Conservation (phyloP, 495 filamentous ascomycete species). For the Daldinia decipiens region DNA sequence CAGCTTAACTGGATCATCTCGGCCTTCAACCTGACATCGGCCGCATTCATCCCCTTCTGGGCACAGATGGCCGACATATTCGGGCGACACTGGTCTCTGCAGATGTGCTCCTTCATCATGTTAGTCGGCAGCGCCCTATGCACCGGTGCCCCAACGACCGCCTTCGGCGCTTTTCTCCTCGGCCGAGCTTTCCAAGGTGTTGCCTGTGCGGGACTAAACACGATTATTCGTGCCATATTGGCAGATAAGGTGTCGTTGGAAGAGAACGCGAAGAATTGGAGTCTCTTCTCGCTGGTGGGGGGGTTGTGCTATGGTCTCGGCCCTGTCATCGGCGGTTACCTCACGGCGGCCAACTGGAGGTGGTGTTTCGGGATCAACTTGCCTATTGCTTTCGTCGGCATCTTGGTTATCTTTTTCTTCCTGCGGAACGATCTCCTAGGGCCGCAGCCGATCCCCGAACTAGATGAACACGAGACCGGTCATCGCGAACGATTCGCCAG, state of each 20-base stretch:
- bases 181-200: conserved; percentile 68
- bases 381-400: conserved; percentile 55
- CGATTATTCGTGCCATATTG: conserved; percentile 64
- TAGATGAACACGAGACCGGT: conserved; percentile 35
- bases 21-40: conserved; percentile 68
- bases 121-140: conserved; percentile 62
- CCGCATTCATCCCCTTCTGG: conserved; percentile 70
- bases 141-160: conserved; percentile 60
- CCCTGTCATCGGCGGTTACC: conserved; percentile 61
- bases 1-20: conserved; percentile 73
- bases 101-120: conserved; percentile 59
- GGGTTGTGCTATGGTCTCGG: conserved; percentile 65
- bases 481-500: conserved; percentile 39
- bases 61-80: conserved; percentile 69
- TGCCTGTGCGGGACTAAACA: conserved; percentile 63
- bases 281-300: conserved; percentile 62
- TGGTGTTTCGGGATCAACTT: conserved; percentile 70
- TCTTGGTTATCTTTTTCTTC: conserved; percentile 55
- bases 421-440: conserved; percentile 54
- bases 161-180: conserved; percentile 65
- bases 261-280: conserved; percentile 68
- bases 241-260: conserved; percentile 65
- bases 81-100: conserved; percentile 62
- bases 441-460: conserved; percentile 48
- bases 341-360: conserved; percentile 61